These are phyloP conservation scores for Avicennia marina DNA, from an alignment of 257 asterid genomes.

Conservation along the genomic window DNA sequence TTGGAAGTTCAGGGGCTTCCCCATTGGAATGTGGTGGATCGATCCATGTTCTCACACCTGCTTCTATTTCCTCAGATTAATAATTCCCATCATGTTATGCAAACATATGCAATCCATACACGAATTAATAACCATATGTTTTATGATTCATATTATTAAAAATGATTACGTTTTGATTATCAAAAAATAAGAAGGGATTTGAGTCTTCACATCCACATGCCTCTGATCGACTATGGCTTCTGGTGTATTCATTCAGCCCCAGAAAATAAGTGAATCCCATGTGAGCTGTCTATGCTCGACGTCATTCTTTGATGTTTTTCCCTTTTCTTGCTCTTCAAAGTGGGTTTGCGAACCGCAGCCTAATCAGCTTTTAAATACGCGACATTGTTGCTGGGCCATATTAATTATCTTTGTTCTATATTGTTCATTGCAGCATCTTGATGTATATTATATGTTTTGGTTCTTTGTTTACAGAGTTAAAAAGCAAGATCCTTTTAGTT, in stretches of 20 bases:
- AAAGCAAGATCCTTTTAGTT: too few species aligned
- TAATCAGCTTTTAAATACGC: too few species aligned
- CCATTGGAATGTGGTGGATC: slow-evolving; percentile 50
- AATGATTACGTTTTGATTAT: slow-evolving; percentile 5
- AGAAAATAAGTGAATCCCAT: too few species aligned
- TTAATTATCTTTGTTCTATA: too few species aligned
- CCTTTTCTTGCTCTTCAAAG: too few species aligned
- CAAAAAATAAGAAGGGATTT: slow-evolving; percentile 16
- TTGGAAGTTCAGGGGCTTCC: slow-evolving; percentile 43
- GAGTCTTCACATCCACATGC: slow-evolving; percentile 70
- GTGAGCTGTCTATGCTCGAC: too few species aligned
- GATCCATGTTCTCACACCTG: slow-evolving; percentile 49
- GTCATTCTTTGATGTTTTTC: too few species aligned
- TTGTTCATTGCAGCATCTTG: too few species aligned
- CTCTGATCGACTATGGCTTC: slow-evolving; percentile 21
- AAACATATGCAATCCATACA: background rate
- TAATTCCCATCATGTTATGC: background rate
- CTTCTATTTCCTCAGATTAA: slow-evolving; percentile 4
- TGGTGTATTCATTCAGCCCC: slow-evolving; percentile 33
- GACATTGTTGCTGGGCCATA: too few species aligned
- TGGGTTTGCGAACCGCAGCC: too few species aligned
- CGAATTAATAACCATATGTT: background rate
- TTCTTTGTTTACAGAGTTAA: too few species aligned
- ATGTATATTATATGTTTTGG: too few species aligned
- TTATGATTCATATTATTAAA: background rate